phyloP scores from a whole-genome alignment of 176 grass and related monocot genomes.

The Metroxylon sagu region DNA sequence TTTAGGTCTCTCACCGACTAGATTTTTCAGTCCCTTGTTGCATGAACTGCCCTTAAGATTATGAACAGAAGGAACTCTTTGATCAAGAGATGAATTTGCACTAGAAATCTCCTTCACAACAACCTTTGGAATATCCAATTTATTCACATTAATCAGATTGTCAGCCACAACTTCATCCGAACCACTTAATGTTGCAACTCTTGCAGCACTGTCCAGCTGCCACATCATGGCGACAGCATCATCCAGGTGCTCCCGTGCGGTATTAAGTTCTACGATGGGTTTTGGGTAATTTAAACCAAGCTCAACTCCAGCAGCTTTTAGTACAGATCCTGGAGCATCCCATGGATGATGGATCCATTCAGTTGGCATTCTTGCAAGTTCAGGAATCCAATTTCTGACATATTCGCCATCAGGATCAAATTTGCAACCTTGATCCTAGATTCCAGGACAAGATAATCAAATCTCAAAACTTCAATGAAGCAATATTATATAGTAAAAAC shows the following conservation, averaged over 20 bases:
- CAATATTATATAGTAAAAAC: no score
- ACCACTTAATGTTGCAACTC: conserved; percentile 33
- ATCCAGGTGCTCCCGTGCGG: conserved; percentile 61
- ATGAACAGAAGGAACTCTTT: conserved; percentile 32
- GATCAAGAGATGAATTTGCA: conserved; percentile 26
- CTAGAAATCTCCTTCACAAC: conserved; percentile 47
- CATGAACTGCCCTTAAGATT: conserved; percentile 5
- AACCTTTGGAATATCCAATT: conserved; percentile 70
- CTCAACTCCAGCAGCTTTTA: conserved; percentile 76
- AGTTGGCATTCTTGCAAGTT: conserved; percentile 78
- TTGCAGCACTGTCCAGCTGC: conserved; percentile 68
- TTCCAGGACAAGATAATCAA: conserved; percentile 14
- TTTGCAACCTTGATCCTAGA: conserved; percentile 73
- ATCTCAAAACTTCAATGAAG: background rate
- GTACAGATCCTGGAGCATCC: conserved; percentile 67
- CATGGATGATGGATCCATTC: conserved; percentile 93
- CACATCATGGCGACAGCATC: conserved; percentile 79
- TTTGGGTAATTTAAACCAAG: conserved; percentile 78
- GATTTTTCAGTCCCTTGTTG: conserved; percentile 16
- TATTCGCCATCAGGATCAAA: conserved; percentile 85
- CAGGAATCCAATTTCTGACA: conserved; percentile 88
- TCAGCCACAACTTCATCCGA: conserved; percentile 65
- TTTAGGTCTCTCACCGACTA: conserved; percentile 17
- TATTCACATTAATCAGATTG: conserved; percentile 56
- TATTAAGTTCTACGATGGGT: conserved; percentile 62